These are phyloP conservation scores for Monosporascus sp. DNA, from an alignment of 2,329 filamentous ascomycete species.

Conservation along the genomic window DNA sequence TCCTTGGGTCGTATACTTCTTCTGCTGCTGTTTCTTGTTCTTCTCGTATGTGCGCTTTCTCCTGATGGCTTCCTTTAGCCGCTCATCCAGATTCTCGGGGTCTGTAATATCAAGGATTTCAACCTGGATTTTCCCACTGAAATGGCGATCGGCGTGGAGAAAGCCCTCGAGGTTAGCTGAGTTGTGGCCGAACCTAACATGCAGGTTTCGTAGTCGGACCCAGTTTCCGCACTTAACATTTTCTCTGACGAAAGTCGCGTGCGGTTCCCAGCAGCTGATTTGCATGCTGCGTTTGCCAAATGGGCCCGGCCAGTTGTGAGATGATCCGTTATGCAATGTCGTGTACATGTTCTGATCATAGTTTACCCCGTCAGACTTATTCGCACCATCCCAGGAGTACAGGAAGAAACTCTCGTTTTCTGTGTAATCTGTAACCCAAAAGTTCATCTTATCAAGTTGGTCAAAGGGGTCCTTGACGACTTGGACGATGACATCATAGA, in stretches of 20 bases:
- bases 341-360: slow-evolving; percentile 55
- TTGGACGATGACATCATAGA: slow-evolving; percentile 66
- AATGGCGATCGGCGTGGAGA: slow-evolving; percentile 55
- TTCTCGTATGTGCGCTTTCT: slow-evolving; percentile 63
- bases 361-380: slow-evolving; percentile 31
- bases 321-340: slow-evolving; percentile 23
- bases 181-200: slow-evolving; percentile 54
- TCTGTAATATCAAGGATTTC: slow-evolving; percentile 38
- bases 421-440: slow-evolving; percentile 84
- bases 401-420: slow-evolving; percentile 60
- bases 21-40: slow-evolving; percentile 19
- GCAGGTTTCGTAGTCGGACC: slow-evolving; percentile 66
- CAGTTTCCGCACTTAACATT: slow-evolving; percentile 55
- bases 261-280: slow-evolving; percentile 64
- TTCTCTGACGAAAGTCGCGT: slow-evolving; percentile 53
- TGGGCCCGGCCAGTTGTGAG: slow-evolving; percentile 63
- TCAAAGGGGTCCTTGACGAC: slow-evolving; percentile 53
- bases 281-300: slow-evolving; percentile 67
- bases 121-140: slow-evolving; percentile 50
- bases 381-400: slow-evolving; percentile 30
- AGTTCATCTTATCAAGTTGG: slow-evolving; percentile 40
- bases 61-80: slow-evolving; percentile 51
- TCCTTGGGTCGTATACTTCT: slow-evolving; percentile 9
- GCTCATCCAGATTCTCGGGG: slow-evolving; percentile 37
- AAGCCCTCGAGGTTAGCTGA: slow-evolving; percentile 62